Evolutionary conservation across 2,329 filamentous ascomycete genomes (phyloP), one percentile per base, ranked within the genome.

Genomic region (Colletotrichum tofieldiae): DNA sequence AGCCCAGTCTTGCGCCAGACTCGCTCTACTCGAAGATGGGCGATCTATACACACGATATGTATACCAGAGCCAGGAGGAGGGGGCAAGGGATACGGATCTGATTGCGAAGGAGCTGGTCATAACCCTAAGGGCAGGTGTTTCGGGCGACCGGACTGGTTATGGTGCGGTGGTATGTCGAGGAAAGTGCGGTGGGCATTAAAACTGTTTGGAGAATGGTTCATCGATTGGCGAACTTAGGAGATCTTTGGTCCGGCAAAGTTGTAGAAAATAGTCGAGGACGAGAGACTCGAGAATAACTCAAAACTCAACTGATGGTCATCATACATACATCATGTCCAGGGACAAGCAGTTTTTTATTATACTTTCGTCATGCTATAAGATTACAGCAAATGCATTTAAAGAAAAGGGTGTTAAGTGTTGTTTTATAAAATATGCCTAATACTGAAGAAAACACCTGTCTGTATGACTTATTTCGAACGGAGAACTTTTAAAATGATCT

Each of bases 11-110:
- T 62, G 86, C 86, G 0, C 71, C 78, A 16, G 78, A 77, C 51
- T 88, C 86, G 56, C 80, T 87, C n/a, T 90, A 89, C 78, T 73
- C 76, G 78, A 82, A 82, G 7, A 81, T 86, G 2, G 76, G 79
- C 56, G 83, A 85, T 47, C 69, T 87, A 18, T 89, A 87, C 77
- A 78, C 84, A 75, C 77, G 79, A 73, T 79, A 86, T 1, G 78
- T 87, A 68, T 80, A 78, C 0, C 89, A 85, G 63, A 86, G 84
- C 73, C 87, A 89, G 82, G 84, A 79, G 5, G 82, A 82, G 29
- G 76, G 79, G 0, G 86, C 86, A 0, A 80, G 87, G 76, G 79
- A 81, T n/a, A 86, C 86, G 0, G 77, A 81, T n/a, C 77, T 60
- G 0, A 88, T 85, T 73, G 85, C 86, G 0, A 64, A 73, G 37